Base-by-base conservation (phyloP, 441 rosid genomes). In the Heliophila coronopifolia region DNA sequence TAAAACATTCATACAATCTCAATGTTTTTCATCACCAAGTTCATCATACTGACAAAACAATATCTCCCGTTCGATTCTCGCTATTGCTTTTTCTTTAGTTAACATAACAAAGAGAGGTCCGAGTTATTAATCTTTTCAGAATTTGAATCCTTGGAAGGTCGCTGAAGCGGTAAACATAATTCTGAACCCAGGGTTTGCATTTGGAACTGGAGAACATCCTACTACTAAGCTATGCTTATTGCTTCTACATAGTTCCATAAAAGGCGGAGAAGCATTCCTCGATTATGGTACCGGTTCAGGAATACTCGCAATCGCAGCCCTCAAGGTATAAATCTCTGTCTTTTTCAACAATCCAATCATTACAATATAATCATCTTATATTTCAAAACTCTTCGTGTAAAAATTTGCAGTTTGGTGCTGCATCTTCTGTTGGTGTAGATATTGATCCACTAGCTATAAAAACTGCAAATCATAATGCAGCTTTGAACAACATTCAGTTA, bases 231-330 rank as follows among this genome's bases (percentile, higher is more conserved):
- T 81, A 23, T 86, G 95, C 58, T 64, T 86, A 7, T 50, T 74
- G 73, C 79, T 84, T 47, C 81, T 90, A 47, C 67, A 23, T 22
- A 43, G 68, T 49, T 65, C 73, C 72, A 74, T 86, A 30, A 81
- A 71, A 67, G 95, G 89, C 24, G 87, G 86, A 63, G 96, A 90
- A 62, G 35, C 17, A 40, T 64, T 90, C 75, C 76, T 86, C 43
- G 94, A 90, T 67, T 86, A 90, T 38, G 96, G 95, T 58, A 90
- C 94, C 11, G 94, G 98, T 54, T 81, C 98, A 7, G 98, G 98
- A 30, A 60, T 90, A 66, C 86, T 90, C 30, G 92, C 90, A 54
- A 84, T 90, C 48, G 94, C 98, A 45, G 96, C 92, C 27, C 76
- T 84, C 43, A 86, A 80, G 90, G 98, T 86, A 40, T 47, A 6